Conservation (phyloP, 2,329 filamentous ascomycete genomes). For the Whalleya microplaca region DNA sequence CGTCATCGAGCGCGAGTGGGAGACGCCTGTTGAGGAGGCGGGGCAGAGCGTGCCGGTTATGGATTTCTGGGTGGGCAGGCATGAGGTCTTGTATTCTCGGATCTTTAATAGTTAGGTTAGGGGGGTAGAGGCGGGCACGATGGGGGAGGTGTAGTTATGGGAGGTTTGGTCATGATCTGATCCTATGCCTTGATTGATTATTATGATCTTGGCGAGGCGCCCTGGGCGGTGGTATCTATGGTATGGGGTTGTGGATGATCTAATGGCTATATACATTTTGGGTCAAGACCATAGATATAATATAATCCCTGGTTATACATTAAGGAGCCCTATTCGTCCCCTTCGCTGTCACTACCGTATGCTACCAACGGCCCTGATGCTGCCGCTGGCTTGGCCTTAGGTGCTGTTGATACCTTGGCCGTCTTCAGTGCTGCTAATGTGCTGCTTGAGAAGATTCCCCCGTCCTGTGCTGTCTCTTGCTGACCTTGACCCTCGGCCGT, state of each 20-base stretch:
- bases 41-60: constrained; percentile 77
- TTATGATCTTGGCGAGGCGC: neutral
- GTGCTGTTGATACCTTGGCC: constrained; percentile 56
- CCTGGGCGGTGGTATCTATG: constrained; percentile 20
- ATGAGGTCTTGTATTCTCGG: constrained; percentile 81
- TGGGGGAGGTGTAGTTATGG: constrained; percentile 5
- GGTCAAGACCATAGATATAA: neutral
- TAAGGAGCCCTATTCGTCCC: constrained; percentile 43
- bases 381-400: constrained; percentile 56
- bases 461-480: constrained; percentile 40
- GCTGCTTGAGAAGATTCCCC: constrained; percentile 78
- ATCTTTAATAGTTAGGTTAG: constrained; percentile 76
- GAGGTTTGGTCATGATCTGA: constrained; percentile 3
- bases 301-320: constrained; percentile 4
- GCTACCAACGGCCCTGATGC: constrained; percentile 76
- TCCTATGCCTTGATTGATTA: no score
- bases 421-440: constrained; percentile 79
- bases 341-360: constrained; percentile 90
- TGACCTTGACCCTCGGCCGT: constrained; percentile 44
- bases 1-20: constrained; percentile 64
- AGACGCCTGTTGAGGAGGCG: constrained; percentile 64
- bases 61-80: constrained; percentile 82
- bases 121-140: neutral
- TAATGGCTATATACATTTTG: constrained; percentile 23
- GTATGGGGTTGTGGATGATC: neutral